Base-by-base conservation (phyloP, 1,284 basidiomycete genomes). In the Rhodotorula glutinis region DNA sequence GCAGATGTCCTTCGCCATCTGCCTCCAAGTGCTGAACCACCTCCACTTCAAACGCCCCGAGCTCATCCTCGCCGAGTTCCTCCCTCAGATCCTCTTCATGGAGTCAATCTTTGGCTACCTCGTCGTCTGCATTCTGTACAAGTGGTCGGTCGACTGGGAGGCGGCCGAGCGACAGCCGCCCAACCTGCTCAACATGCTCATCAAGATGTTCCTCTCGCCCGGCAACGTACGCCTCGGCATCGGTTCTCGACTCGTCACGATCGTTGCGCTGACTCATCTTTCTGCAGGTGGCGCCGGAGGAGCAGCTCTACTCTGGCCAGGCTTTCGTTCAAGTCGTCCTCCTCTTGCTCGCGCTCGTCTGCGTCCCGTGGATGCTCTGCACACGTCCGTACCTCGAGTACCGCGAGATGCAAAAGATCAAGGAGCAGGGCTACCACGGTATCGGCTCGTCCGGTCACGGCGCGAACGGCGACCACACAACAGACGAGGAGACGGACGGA, bases 101-200 rank as follows among this genome's bases (percentile, higher is more conserved):
- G 90, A 96, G 80, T 92, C 89, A 41, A 95, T 98, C 79, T 98
- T 98, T 75, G 95, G 95, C 61, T 98, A 98, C 80, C 87, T 98
- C 57, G 90, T 92, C 69, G 74, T 96, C 66, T 94, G 92, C 80
- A 97, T 98, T 80, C 79, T 98, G 38, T 95, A 95, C 87, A 98
- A 98, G 79, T 98, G 95, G 95, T 85, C 86, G 49, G 83, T 92
- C 65, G 91, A 98, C 80, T 98, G 96, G 95, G 83, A 83, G 67
- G 84, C 87, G 17, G 77, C 85, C 13, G 78, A 77, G 46, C 86
- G 85, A 17, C 82, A 83, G 56, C 92, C 95, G 5, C 96, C 95
- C 1, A 92, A 91, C 57, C 83, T 98, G 66, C 83, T 98, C 77
- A 95, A 92, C 83, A 93, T 95, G 91, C 83, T 96, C 71, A 97